These are phyloP conservation scores for Medicago arabica DNA, from an alignment of 306 rosid genomes.

Conservation along the genomic window DNA sequence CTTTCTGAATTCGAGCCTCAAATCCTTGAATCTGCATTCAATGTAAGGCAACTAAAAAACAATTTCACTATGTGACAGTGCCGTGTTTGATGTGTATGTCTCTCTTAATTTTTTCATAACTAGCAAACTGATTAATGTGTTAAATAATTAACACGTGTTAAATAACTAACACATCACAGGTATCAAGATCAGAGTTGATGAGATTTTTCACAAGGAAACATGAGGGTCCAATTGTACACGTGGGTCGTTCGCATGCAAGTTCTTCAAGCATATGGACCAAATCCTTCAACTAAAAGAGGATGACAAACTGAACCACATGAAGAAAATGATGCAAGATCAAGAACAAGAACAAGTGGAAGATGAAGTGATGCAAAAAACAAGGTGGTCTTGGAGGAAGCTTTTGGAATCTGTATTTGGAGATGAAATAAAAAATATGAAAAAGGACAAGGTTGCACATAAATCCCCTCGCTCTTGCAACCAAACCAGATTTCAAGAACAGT, in stretches of 20 bases:
- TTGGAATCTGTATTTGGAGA: constrained; percentile 45
- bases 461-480: constrained; percentile 68
- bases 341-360: constrained; percentile 24
- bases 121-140: neutral
- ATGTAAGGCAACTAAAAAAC: constrained; percentile 55
- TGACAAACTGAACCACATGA: constrained; percentile 53
- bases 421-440: neutral
- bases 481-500: constrained; percentile 60
- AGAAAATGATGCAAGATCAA: constrained; percentile 48
- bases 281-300: constrained; percentile 61
- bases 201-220: constrained; percentile 52
- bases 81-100: neutral
- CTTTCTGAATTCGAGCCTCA: constrained; percentile 74
- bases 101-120: neutral
- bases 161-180: constrained; percentile 21
- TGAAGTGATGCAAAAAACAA: constrained; percentile 6
- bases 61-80: neutral
- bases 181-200: constrained; percentile 51
- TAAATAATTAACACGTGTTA: neutral
- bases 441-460: constrained; percentile 34
- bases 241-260: constrained; percentile 44
- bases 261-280: constrained; percentile 64
- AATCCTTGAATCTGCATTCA: constrained; percentile 65
- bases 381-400: constrained; percentile 80
- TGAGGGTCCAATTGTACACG: constrained; percentile 67